A percentile compares a stretch with the other conserved stretches of the same genome.
These are phyloP conservation scores for Saccharum hybrid DNA, from an alignment of 202 grass and related monocot species.

Conservation along the genomic window DNA sequence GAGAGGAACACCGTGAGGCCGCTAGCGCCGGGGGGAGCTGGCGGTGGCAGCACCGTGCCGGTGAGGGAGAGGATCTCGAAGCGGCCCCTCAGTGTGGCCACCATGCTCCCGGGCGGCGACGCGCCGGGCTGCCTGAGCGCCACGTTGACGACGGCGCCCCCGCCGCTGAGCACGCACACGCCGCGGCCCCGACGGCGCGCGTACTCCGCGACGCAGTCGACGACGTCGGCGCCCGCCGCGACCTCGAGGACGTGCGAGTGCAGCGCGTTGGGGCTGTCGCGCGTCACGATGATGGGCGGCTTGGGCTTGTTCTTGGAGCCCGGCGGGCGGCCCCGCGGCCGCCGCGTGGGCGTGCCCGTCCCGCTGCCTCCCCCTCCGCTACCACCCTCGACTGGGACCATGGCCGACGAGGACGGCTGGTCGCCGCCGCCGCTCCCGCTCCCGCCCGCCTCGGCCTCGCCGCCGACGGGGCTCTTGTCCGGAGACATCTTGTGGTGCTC, in stretches of 20 bases:
- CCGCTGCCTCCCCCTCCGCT: slow-evolving; percentile 14
- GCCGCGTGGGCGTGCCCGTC: slow-evolving; percentile 55
- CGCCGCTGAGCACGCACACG: slow-evolving; percentile 85
- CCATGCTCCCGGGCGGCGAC: slow-evolving; percentile 77
- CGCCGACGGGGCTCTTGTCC: slow-evolving; percentile 51
- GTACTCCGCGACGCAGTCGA: slow-evolving; percentile 94
- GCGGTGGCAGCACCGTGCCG: slow-evolving; percentile 86
- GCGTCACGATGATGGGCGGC: slow-evolving; percentile 92
- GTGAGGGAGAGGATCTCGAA: slow-evolving; percentile 99
- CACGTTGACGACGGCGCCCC: slow-evolving; percentile 81
- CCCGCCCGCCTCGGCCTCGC: slow-evolving; percentile 38
- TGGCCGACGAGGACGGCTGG: slow-evolving; percentile 74
- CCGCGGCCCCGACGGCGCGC: slow-evolving; percentile 82
- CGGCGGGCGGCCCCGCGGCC: slow-evolving; percentile 73
- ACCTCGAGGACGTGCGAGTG: slow-evolving; percentile 96
- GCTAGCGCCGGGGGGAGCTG: slow-evolving; percentile 73
- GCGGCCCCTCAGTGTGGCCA: slow-evolving; percentile 81
- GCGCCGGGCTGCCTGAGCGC: slow-evolving; percentile 83
- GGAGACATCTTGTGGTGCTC: slow-evolving; percentile 60
- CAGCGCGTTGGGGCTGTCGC: slow-evolving; percentile 93
- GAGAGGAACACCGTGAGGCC: slow-evolving; percentile 89
- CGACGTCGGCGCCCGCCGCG: slow-evolving; percentile 70
- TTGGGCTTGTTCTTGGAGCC: slow-evolving; percentile 93
- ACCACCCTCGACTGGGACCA: slow-evolving; percentile 45
- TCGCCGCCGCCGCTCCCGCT: slow-evolving; percentile 47